phyloP scores from a whole-genome alignment of 2,329 filamentous ascomycete genomes.

The Huntiella moniliformis region DNA sequence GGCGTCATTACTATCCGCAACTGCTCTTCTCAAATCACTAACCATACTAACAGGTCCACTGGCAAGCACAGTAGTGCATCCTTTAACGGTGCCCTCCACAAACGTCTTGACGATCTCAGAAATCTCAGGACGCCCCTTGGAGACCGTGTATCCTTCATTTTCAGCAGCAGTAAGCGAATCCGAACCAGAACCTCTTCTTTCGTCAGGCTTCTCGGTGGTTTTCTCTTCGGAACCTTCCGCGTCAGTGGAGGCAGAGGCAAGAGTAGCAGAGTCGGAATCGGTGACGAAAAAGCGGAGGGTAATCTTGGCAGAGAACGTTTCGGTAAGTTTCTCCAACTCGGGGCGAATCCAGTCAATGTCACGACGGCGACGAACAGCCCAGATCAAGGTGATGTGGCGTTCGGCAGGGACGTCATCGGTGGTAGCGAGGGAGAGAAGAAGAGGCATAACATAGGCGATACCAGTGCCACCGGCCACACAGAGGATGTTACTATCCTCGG shows the following conservation, averaged over 20 bases:
- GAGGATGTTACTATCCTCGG: conserved; percentile 22
- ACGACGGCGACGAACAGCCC: conserved; percentile 36
- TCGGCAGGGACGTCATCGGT: conserved; percentile 28
- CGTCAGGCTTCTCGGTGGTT: conserved; percentile 3
- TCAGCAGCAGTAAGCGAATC: conserved; percentile 3
- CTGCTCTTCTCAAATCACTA: conserved; percentile 32
- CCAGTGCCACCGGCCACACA: conserved; percentile 24
- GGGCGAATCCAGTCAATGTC: conserved; percentile 39
- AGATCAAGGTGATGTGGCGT: conserved; percentile 40
- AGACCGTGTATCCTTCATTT: conserved; percentile 13
- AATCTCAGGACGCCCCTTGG: conserved; percentile 25
- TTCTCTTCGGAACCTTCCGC: too few species aligned
- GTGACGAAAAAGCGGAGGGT: conserved; percentile 41
- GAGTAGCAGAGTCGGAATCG: conserved; percentile 22
- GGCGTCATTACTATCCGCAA: conserved; percentile 34
- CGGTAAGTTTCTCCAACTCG: conserved; percentile 33
- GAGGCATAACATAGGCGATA: conserved; percentile 22
- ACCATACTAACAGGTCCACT: conserved; percentile 44
- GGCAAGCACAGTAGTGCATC: conserved; percentile 36
- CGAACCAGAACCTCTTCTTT: conserved; percentile 9
- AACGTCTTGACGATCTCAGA: conserved; percentile 28
- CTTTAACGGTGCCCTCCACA: conserved; percentile 25
- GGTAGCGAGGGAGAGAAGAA: conserved; percentile 19
- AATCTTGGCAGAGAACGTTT: conserved; percentile 23
- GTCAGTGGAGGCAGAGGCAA: not conserved